These are phyloP conservation scores for Atkinsonella hypoxylon DNA, from an alignment of 2,329 filamentous ascomycete species.

Conservation along the genomic window DNA sequence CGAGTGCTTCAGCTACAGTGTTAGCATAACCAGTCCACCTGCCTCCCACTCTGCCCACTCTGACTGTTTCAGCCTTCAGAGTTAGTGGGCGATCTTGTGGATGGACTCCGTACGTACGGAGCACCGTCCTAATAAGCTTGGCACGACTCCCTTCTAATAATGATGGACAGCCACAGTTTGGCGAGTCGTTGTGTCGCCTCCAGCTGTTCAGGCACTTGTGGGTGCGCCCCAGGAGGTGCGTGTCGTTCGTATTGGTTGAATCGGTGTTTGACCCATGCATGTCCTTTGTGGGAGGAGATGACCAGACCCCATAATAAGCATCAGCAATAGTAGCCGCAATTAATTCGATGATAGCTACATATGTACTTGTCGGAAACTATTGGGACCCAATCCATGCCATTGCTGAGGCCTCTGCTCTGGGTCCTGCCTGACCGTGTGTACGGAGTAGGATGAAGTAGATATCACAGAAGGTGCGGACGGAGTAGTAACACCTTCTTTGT, in stretches of 20 bases:
- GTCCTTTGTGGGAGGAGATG: not conserved
- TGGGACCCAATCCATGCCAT: not conserved
- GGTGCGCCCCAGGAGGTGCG: not conserved
- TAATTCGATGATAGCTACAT: not conserved
- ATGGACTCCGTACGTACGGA: not conserved
- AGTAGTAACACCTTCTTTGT: not conserved
- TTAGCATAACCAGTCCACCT: slow-evolving; percentile 4
- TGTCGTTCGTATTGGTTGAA: not conserved
- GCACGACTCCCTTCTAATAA: not conserved
- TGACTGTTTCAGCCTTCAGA: not conserved
- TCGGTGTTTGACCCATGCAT: not conserved
- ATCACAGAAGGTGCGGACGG: not conserved
- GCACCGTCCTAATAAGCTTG: not conserved
- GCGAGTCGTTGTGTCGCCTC: not conserved
- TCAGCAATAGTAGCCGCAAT: not conserved
- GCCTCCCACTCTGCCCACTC: too few relatives aligned
- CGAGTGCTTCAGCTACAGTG: slow-evolving; percentile 10
- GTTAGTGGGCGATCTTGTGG: not conserved
- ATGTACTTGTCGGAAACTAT: not conserved
- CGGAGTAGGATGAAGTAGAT: not conserved
- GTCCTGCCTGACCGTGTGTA: not conserved
- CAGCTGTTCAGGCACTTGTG: not conserved
- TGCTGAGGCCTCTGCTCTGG: not conserved
- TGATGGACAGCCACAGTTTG: not conserved
- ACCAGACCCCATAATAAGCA: not conserved